phyloP scores from a whole-genome alignment of 208 protist species.

The Lotmaria passim region DNA sequence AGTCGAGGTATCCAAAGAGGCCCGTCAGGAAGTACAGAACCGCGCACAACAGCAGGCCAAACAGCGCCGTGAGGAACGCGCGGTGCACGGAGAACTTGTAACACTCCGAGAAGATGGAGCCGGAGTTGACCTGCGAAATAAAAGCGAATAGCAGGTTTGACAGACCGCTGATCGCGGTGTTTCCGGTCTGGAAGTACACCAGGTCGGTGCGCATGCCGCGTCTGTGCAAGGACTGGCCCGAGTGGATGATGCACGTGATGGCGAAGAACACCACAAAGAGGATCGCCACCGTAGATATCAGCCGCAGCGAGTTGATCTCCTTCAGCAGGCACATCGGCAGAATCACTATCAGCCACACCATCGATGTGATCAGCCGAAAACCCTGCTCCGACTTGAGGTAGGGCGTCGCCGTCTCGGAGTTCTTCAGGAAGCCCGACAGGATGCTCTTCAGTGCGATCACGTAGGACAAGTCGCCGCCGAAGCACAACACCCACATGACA shows the following conservation, averaged over 20 bases:
- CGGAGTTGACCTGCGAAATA: constrained; percentile 72
- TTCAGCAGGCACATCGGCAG: constrained; percentile 70
- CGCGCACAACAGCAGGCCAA: constrained; percentile 54
- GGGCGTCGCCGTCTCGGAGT: constrained; percentile 9
- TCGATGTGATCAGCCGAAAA: constrained; percentile 46
- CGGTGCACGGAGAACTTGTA: constrained; percentile 47
- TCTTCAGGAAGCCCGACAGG: constrained; percentile 40
- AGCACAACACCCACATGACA: constrained; percentile 67
- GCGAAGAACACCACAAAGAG: constrained; percentile 76
- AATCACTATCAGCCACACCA: constrained; percentile 70
- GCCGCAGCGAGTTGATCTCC: constrained; percentile 83
- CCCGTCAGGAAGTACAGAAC: constrained; percentile 74
- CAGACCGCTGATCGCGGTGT: constrained; percentile 58
- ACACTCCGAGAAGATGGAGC: constrained; percentile 67
- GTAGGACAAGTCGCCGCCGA: constrained; percentile 63
- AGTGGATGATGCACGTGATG: constrained; percentile 63
- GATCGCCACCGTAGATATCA: constrained; percentile 68
- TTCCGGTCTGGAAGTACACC: constrained; percentile 53
- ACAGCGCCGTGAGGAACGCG: constrained; percentile 48
- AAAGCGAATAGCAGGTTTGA: constrained; percentile 72
- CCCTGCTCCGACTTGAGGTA: constrained; percentile 36
- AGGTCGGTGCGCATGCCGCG: constrained; percentile 45
- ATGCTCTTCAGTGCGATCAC: constrained; percentile 61
- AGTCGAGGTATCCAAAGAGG: constrained; percentile 87
- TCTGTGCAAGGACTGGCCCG: constrained; percentile 25